A percentile compares a stretch with the other conserved stretches of the same genome.
phyloP scores from a whole-genome alignment of 2,329 filamentous ascomycete genomes.

The Stagonosporopsis rhizophila region DNA sequence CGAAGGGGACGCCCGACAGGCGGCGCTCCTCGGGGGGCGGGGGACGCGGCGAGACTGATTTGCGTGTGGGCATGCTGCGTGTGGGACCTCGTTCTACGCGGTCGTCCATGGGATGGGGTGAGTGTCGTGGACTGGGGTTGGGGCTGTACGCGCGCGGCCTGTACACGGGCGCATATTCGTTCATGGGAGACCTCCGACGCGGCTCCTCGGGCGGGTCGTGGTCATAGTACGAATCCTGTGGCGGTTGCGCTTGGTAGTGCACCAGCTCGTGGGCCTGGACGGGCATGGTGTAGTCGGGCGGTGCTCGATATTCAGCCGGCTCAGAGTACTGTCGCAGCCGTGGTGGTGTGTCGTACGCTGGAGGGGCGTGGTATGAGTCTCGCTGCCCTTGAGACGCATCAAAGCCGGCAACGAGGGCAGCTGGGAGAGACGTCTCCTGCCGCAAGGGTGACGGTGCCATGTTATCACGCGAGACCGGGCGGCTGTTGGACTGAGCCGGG shows the following conservation, averaged over 20 bases:
- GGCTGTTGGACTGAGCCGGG: slow-evolving; percentile 30
- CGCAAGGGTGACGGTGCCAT: slow-evolving; percentile 44
- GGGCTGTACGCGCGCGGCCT: slow-evolving; percentile 57
- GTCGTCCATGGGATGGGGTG: slow-evolving; percentile 38
- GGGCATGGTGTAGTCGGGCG: slow-evolving; percentile 43
- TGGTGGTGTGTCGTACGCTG: slow-evolving; percentile 30
- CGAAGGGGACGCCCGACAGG: slow-evolving; percentile 71
- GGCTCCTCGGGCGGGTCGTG: slow-evolving; percentile 51
- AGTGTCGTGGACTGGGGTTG: slow-evolving; percentile 36
- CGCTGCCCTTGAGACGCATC: slow-evolving; percentile 28
- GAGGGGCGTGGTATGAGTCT: slow-evolving; percentile 12
- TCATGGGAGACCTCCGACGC: slow-evolving; percentile 41
- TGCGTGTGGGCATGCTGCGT: slow-evolving; percentile 63
- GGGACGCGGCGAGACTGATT: slow-evolving; percentile 77
- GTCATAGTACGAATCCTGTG: slow-evolving; percentile 54
- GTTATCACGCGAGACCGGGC: slow-evolving; percentile 44
- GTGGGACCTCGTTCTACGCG: slow-evolving; percentile 51
- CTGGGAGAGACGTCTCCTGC: slow-evolving; percentile 39
- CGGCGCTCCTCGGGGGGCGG: slow-evolving; percentile 57
- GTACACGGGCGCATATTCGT: slow-evolving; percentile 51
- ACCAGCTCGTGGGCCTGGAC: slow-evolving; percentile 38
- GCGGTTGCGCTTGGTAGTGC: slow-evolving; percentile 34
- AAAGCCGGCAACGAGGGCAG: slow-evolving; percentile 44
- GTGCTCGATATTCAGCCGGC: slow-evolving; percentile 41
- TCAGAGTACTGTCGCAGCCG: slow-evolving; percentile 45